Percentiles rank a stretch among this genome's conserved stretches.
Evolutionary conservation across 208 protist species (phyloP).

Genomic region (Leishmania guyanensis): DNA sequence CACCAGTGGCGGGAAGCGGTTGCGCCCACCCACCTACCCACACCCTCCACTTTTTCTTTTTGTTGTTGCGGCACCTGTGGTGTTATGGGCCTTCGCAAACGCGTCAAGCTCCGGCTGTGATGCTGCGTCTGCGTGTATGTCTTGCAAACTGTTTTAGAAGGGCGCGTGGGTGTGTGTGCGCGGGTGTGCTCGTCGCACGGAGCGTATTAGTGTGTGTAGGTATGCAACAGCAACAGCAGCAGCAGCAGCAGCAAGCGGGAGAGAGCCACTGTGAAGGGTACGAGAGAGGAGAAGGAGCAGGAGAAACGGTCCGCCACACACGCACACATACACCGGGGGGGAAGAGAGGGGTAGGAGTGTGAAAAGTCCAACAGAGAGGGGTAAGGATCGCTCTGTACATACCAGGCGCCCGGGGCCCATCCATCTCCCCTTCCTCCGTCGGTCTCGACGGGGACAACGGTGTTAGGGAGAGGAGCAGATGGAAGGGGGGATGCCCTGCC

Average conservation of each 20-base stretch:
- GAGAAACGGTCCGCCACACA: background rate
- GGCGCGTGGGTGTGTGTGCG: too few relatives aligned
- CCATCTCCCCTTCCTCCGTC: conserved; percentile 3
- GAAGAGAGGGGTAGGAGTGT: background rate
- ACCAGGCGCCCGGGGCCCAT: background rate
- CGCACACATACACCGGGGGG: background rate
- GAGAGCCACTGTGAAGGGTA: background rate
- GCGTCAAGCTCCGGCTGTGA: background rate
- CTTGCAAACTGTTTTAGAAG: too few relatives aligned
- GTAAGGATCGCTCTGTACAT: background rate
- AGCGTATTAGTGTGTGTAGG: background rate
- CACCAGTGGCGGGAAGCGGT: background rate
- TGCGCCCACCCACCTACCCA: too few relatives aligned
- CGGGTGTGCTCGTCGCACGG: background rate
- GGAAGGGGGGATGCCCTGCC: background rate
- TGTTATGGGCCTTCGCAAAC: background rate
- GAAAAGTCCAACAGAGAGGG: background rate
- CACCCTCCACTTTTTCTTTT: background rate
- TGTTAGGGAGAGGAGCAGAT: background rate
- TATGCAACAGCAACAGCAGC: too few relatives aligned
- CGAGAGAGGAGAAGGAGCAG: background rate
- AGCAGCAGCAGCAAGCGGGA: background rate
- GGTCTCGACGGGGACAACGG: background rate
- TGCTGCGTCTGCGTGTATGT: background rate
- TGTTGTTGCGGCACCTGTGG: background rate